Percentiles rank a stretch among this genome's conserved stretches.
phyloP scores from a whole-genome alignment of 1,284 basidiomycete genomes.

The Omphalotus olearius region DNA sequence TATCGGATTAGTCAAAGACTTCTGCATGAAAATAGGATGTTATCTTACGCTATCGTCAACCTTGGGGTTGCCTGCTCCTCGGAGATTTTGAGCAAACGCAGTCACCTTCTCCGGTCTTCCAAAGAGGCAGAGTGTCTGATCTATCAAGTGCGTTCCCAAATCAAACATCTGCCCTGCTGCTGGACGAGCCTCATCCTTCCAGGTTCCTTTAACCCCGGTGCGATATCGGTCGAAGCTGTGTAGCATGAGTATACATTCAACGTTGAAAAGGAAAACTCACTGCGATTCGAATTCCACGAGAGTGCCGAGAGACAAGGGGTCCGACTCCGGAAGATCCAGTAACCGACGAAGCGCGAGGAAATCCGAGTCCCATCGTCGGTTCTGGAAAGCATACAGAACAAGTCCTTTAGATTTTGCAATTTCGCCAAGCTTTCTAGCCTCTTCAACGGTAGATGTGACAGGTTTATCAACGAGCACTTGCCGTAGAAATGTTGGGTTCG shows the following conservation, averaged over 20 bases:
- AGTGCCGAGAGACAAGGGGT: conserved; percentile 54
- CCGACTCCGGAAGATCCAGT: conserved; percentile 47
- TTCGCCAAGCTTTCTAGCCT: conserved; percentile 65
- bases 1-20: not conserved
- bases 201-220: conserved; percentile 58
- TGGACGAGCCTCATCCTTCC: conserved; percentile 60
- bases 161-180: conserved; percentile 59
- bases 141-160: conserved; percentile 68
- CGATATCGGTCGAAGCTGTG: conserved; percentile 77
- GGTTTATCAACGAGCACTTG: conserved; percentile 83
- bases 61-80: conserved; percentile 56
- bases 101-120: conserved; percentile 71
- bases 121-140: conserved; percentile 76
- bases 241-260: not conserved
- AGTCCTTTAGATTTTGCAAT: conserved; percentile 65
- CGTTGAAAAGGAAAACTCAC: conserved; percentile 33
- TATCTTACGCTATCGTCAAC: conserved; percentile 64
- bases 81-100: conserved; percentile 64
- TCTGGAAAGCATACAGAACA: conserved; percentile 77
- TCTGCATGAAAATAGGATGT: not conserved
- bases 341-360: conserved; percentile 73
- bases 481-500: not conserved
- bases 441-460: conserved; percentile 58
- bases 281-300: conserved; percentile 75
- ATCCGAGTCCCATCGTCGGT: conserved; percentile 81